These are phyloP conservation scores for Wickerhamomyces silvicola DNA, from an alignment of 805 yeast species.

Conservation along the genomic window DNA sequence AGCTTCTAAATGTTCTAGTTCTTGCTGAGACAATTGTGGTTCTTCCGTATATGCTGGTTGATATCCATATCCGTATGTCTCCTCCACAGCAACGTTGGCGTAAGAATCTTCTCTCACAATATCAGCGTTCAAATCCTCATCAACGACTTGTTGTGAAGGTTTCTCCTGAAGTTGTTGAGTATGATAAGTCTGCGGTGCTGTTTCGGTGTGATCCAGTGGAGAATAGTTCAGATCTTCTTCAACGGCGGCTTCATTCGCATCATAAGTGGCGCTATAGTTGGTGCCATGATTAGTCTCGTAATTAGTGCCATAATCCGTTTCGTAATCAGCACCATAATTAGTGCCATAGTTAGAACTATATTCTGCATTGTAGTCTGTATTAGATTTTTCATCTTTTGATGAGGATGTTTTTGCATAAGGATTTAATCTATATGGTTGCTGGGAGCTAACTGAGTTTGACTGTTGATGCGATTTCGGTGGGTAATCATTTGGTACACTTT, in stretches of 20 bases:
- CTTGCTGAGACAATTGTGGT: conserved; percentile 14
- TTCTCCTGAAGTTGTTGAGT: no score
- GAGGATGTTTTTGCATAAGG: conserved; percentile 1
- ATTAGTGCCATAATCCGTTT: not conserved
- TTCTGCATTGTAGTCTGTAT: no score
- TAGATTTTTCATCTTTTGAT: not conserved
- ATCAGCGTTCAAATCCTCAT: conserved; percentile 10
- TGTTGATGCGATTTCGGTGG: not conserved
- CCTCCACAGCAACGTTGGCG: conserved; percentile 24
- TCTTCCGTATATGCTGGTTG: conserved; percentile 26
- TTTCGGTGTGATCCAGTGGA: conserved; percentile 7
- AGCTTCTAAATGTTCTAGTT: conserved; percentile 30
- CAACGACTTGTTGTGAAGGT: conserved; percentile 10
- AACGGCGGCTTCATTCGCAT: not conserved
- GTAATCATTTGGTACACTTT: not conserved
- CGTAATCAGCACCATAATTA: not conserved
- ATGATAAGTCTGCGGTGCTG: conserved; percentile 5
- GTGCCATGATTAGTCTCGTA: not conserved
- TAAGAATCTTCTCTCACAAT: conserved; percentile 5
- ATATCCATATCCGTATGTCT: conserved; percentile 21
- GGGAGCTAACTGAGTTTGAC: not conserved
- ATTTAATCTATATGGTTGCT: not conserved
- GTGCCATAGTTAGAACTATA: not conserved
- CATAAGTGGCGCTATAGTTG: not conserved
- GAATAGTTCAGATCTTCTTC: conserved; percentile 14